Conservation (phyloP, 371 early-diverging fungal genomes). For the Mucor racemosus region DNA sequence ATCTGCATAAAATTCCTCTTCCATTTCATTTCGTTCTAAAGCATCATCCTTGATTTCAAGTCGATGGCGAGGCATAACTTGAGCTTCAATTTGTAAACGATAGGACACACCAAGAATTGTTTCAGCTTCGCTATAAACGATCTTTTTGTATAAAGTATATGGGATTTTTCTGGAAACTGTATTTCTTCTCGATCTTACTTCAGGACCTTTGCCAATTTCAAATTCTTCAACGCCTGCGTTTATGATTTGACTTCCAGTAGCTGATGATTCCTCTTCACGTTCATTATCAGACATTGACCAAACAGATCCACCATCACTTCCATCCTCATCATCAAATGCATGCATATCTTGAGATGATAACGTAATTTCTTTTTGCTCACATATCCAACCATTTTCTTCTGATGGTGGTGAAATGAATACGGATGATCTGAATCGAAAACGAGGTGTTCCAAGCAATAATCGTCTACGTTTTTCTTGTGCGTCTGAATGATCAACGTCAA, state of each 20-base stretch:
- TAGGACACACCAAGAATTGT: constrained; percentile 41
- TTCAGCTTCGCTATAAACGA: constrained; percentile 40
- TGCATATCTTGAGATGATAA: constrained; percentile 6
- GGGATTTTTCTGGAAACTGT: background rate
- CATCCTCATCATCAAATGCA: constrained; percentile 19
- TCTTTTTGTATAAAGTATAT: constrained; percentile 26
- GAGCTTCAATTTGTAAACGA: constrained; percentile 44
- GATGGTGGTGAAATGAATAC: constrained; percentile 30
- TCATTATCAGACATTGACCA: constrained; percentile 24
- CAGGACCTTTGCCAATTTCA: constrained; percentile 5
- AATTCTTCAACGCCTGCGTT: background rate
- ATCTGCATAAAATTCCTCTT: background rate
- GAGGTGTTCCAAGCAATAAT: constrained; percentile 40
- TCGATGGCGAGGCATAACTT: constrained; percentile 31
- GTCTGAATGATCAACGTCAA: constrained; percentile 47
- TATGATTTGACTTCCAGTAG: background rate
- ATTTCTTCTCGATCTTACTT: background rate
- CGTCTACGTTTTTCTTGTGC: constrained; percentile 38
- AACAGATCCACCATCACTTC: constrained; percentile 17
- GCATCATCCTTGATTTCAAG: constrained; percentile 25
- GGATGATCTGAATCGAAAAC: constrained; percentile 40
- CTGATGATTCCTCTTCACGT: background rate
- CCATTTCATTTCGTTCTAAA: background rate
- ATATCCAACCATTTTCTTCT: constrained; percentile 25
- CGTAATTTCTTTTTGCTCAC: constrained; percentile 4